A percentile compares a stretch with the other conserved stretches of the same genome.
phyloP scores from a whole-genome alignment of 257 asterid species.

The Lavandula angustifolia region DNA sequence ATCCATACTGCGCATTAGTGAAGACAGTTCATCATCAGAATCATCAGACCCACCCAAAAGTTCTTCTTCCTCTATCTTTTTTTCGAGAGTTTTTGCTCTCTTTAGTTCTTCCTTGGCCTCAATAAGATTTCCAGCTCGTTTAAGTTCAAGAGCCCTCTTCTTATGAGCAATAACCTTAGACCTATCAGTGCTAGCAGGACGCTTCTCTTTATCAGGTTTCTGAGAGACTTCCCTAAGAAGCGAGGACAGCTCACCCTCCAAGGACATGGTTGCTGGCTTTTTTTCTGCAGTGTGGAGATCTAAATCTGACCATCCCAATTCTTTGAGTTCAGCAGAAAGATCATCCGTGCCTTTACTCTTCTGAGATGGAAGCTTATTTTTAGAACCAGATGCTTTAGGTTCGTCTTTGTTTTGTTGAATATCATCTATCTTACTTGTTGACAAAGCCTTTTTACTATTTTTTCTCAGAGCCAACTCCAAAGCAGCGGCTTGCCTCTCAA shows the following conservation, averaged over 20 bases:
- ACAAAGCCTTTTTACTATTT: slow-evolving; percentile 64
- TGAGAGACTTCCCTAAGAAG: slow-evolving; percentile 65
- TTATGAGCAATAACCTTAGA: slow-evolving; percentile 77
- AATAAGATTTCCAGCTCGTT: slow-evolving; percentile 76
- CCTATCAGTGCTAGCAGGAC: slow-evolving; percentile 44
- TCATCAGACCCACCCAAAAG: slow-evolving; percentile 78
- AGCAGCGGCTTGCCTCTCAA: slow-evolving; percentile 91
- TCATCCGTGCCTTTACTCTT: slow-evolving; percentile 67
- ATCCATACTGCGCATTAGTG: slow-evolving; percentile 60
- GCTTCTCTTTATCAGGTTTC: slow-evolving; percentile 53
- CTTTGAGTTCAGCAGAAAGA: slow-evolving; percentile 80
- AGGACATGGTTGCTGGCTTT: slow-evolving; percentile 50
- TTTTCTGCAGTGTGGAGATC: slow-evolving; percentile 66
- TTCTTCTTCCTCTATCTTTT: slow-evolving; percentile 90
- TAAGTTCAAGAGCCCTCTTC: slow-evolving; percentile 87
- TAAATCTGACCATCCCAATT: slow-evolving; percentile 93
- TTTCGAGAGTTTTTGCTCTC: slow-evolving; percentile 88
- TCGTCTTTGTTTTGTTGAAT: slow-evolving; percentile 46
- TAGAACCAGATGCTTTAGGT: slow-evolving; percentile 37
- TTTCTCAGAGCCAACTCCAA: slow-evolving; percentile 73
- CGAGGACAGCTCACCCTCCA: slow-evolving; percentile 87
- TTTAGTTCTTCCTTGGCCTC: slow-evolving; percentile 96
- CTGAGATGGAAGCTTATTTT: slow-evolving; percentile 38
- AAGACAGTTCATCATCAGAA: slow-evolving; percentile 85
- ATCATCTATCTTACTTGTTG: slow-evolving; percentile 48